These are phyloP conservation scores for Lyophyllum decastes DNA, from an alignment of 768 basidiomycete genomes.

Conservation along the genomic window DNA sequence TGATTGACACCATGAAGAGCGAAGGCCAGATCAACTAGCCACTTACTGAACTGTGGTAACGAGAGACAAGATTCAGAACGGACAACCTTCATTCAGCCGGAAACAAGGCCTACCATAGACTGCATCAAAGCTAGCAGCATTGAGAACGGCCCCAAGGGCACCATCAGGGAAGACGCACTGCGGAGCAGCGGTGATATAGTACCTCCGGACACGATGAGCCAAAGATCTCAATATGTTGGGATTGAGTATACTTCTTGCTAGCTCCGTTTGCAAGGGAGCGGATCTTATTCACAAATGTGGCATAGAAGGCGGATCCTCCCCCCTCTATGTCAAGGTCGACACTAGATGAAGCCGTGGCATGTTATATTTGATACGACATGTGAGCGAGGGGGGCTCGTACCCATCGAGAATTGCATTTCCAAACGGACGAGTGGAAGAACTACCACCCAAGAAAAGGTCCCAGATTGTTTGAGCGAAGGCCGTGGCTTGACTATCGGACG, in stretches of 20 bases:
- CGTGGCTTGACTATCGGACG: constrained; percentile 55
- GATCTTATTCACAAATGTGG: constrained; percentile 56
- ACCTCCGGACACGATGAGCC: constrained; percentile 34
- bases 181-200: constrained; percentile 66
- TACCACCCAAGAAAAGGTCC: constrained; percentile 67
- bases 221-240: neutral
- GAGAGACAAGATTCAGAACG: neutral
- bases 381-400: constrained; percentile 31
- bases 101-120: constrained; percentile 49
- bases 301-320: constrained; percentile 52
- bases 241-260: constrained; percentile 48
- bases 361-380: no score
- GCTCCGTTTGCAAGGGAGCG: constrained; percentile 50
- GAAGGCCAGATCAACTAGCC: neutral
- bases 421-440: constrained; percentile 64
- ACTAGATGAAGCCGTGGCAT: constrained; percentile 23
- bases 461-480: constrained; percentile 70
- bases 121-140: constrained; percentile 66
- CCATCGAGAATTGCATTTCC: constrained; percentile 74
- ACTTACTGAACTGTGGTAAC: constrained; percentile 34
- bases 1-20: constrained; percentile 16
- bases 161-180: constrained; percentile 74
- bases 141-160: constrained; percentile 57
- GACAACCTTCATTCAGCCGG: neutral
- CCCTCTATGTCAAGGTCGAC: constrained; percentile 79